Percentiles rank a stretch among this genome's conserved stretches.
Conservation (phyloP, 148 eudicot genomes). For the Dianthus caryophyllus region DNA sequence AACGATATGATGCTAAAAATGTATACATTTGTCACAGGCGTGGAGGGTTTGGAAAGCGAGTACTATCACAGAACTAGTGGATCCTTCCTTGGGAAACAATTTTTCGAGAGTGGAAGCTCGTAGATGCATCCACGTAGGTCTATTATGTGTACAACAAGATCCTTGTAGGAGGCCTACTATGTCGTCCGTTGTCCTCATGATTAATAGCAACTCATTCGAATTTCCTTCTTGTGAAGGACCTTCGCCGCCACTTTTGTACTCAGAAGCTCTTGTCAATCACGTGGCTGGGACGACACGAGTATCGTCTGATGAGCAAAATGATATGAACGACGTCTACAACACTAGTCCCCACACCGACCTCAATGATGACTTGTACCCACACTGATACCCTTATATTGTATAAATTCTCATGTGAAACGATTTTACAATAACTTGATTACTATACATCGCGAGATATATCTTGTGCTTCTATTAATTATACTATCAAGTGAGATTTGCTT, state of each 20-base stretch:
- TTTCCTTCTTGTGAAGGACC: not conserved
- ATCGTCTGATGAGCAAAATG: not conserved
- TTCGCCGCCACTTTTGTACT: not conserved
- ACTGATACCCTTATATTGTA: not conserved
- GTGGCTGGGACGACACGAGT: not conserved
- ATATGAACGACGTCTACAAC: not conserved
- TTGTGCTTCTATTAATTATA: not conserved
- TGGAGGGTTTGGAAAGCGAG: constrained; percentile 40
- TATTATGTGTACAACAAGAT: constrained; percentile 32
- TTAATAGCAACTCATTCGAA: constrained; percentile 18
- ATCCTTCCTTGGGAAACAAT: constrained; percentile 1
- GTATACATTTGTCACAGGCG: constrained; percentile 18
- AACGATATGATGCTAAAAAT: not conserved
- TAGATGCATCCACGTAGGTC: constrained; percentile 29
- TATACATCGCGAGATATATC: not conserved
- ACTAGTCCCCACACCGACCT: not conserved
- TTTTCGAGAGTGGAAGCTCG: constrained; percentile 14
- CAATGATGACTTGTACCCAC: not conserved
- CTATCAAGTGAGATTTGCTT: not conserved
- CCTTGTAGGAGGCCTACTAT: constrained; percentile 34
- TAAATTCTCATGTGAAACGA: no score
- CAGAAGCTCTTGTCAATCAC: not conserved
- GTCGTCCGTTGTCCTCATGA: constrained; percentile 31
- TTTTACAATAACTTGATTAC: no score
- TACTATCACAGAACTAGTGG: constrained; percentile 17